Evolutionary conservation across 78 protist genomes (phyloP), one percentile per base, ranked within the genome.

Genomic region (Capsaspora owczarzaki): DNA sequence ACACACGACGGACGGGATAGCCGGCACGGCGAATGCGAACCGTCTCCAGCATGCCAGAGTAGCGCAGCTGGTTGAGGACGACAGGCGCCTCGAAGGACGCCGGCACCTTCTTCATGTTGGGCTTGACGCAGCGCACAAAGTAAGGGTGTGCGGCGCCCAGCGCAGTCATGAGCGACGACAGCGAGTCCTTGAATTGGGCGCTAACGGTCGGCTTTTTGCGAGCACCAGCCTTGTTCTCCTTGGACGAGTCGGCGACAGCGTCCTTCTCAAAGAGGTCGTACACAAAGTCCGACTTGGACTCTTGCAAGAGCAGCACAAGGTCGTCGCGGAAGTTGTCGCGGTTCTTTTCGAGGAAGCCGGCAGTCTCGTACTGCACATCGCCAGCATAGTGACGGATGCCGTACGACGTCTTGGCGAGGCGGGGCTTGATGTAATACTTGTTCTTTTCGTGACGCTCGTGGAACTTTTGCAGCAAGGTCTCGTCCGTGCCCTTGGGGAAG

Each of bases 341-440:
- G 81, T 87, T 87, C 76, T 84, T 83, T n/a, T 61, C 77, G 44
- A 80, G 53, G 81, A 87, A 85, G 49, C 82, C 85, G 0, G 8
- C 35, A 27, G 38, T 46, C 31, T 38, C 75, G 85, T 96, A 96
- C 46, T 33, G 25, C 37, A 93, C 93, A 72, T 83, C 87, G n/a
- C 93, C 93, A 25, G 93, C 93, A 53, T 80, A 90, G 84, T 90
- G 93, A 42, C 61, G 61, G 40, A 89, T 82, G 79, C 83, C 85
- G 56, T 90, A 90, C 22, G 53, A 4, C 25, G 51, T 44, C 37
- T 44, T 41, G 33, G 33, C 8, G 44, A 71, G 82, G n/a, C 78
- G 76, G 4, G 87, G 71, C n/a, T 51, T 40, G 31, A 42, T 38
- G 74, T 66, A 78, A 42, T 6, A 40, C 31, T 56, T 31, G 33